Evolutionary conservation across 352 stramenopile genomes (phyloP).

Genomic region (Phytophthora meadii): DNA sequence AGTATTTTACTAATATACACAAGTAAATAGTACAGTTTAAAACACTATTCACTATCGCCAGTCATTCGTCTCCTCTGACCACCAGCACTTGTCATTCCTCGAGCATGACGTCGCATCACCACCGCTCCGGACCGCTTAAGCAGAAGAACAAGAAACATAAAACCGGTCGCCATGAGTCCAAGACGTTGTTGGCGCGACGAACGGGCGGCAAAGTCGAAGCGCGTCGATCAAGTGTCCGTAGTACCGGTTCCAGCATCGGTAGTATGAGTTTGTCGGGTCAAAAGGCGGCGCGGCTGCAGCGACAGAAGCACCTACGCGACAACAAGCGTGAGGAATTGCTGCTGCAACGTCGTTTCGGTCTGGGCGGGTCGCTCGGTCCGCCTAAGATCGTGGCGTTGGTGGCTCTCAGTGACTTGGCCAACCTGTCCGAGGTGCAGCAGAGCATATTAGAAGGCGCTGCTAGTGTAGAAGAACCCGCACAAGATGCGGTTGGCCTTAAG

Average conservation of each 20-base stretch:
- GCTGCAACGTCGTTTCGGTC: conserved; percentile 83
- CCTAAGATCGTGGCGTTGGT: conserved; percentile 90
- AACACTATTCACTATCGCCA: not conserved
- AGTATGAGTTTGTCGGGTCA: conserved; percentile 67
- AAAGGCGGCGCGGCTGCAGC: conserved; percentile 80
- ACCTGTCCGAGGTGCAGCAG: conserved; percentile 68
- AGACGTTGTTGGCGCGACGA: conserved; percentile 73
- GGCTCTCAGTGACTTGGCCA: conserved; percentile 70
- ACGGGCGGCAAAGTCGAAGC: conserved; percentile 81
- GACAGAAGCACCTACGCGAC: conserved; percentile 84
- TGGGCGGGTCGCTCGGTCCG: conserved; percentile 68
- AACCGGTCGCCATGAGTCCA: conserved; percentile 82
- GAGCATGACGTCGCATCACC: conserved; percentile 78
- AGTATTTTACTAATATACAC: not conserved
- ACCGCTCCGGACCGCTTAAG: conserved; percentile 89
- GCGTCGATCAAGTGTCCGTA: conserved; percentile 49
- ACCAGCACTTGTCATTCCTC: conserved; percentile 26
- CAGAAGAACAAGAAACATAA: conserved; percentile 95
- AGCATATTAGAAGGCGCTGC: conserved; percentile 70
- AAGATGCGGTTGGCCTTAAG: conserved; percentile 47
- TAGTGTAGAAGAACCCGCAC: conserved; percentile 61
- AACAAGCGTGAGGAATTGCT: conserved; percentile 89
- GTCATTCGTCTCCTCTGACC: conserved; percentile 20
- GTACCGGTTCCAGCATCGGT: conserved; percentile 43
- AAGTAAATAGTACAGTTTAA: conserved; percentile 2